Base-by-base conservation (phyloP, 2,329 filamentous ascomycete genomes). In the Graphilbum sp. region DNA sequence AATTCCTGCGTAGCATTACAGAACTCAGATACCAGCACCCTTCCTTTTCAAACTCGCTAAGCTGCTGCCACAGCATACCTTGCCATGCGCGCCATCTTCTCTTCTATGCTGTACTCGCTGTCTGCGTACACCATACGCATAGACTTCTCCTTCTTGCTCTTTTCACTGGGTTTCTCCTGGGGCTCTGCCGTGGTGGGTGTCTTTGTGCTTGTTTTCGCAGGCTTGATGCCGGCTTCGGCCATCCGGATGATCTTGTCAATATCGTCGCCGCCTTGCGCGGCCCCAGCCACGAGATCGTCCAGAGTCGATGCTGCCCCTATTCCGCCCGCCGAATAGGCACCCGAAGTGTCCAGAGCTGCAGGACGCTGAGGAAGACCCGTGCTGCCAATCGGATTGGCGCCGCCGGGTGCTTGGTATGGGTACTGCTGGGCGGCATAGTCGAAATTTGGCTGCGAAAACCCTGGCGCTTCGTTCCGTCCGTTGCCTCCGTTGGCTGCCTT, bases 41-140 rank as follows among this genome's bases (percentile, higher is more conserved):
- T n/a, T n/a, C n/a, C n/a, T n/a, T n/a, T n/a, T n/a, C n/a, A n/a
- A n/a, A n/a, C n/a, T n/a, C n/a, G n/a, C n/a, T n/a, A n/a, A n/a
- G n/a, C n/a, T 25, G 23, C 34, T 3, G 39, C 41, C 19, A 45
- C 36, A 0, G 77, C 75, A 62, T 92, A 94, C 57, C 75, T 77
- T 43, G 80, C 66, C 61, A 90, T 62, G 52, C 64, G 61, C 21
- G 84, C 79, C 82, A 93, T 86, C 60, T 78, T 84, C 67, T 94
- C 87, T 62, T 95, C 87, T 2, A 85, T 82, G 50, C 82, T 90
- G 51, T 76, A 63, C 41, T 80, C 77, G 37, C 79, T 75, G 53
- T 92, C 83, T 44, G 76, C 76, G 61, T 90, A 94, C 23, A 93
- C 66, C 70, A 94, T 77, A 54, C 72, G 70, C 40, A 66, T 49